Evolutionary conservation across 176 grass and related monocot species (phyloP).

Genomic region (Aegilops umbellulata): DNA sequence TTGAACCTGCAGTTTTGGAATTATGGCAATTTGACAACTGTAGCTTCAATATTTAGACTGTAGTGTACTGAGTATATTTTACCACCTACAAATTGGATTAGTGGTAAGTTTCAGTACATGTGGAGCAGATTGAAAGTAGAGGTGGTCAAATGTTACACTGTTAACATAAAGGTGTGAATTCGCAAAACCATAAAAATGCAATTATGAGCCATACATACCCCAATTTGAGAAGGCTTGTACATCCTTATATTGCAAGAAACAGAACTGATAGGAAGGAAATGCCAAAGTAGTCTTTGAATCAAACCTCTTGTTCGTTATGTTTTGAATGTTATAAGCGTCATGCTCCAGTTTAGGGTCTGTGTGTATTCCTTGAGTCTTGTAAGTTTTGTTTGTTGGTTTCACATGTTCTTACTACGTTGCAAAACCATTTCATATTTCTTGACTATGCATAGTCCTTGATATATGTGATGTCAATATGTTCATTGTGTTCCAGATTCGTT

Average conservation of each 20-base stretch:
- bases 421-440: too few relatives aligned
- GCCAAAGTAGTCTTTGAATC: neutral
- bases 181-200: too few relatives aligned
- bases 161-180: too few relatives aligned
- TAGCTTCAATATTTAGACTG: neutral
- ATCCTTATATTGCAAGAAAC: neutral
- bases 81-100: neutral
- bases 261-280: slow-evolving; percentile 12
- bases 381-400: too few relatives aligned
- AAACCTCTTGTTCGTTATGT: neutral
- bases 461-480: too few relatives aligned
- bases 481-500: too few relatives aligned
- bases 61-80: neutral
- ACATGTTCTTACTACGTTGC: too few relatives aligned
- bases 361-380: neutral
- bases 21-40: neutral
- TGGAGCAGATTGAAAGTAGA: too few relatives aligned
- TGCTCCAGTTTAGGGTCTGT: neutral
- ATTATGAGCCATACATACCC: too few relatives aligned
- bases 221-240: too few relatives aligned
- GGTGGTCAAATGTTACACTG: too few relatives aligned
- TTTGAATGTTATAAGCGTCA: neutral
- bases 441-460: too few relatives aligned
- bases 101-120: neutral
- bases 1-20: neutral